Percentiles rank a stretch among this genome's conserved stretches.
Evolutionary conservation across 139 green algal genomes (phyloP).

Genomic region (Raphidocelis subcapitata): DNA sequence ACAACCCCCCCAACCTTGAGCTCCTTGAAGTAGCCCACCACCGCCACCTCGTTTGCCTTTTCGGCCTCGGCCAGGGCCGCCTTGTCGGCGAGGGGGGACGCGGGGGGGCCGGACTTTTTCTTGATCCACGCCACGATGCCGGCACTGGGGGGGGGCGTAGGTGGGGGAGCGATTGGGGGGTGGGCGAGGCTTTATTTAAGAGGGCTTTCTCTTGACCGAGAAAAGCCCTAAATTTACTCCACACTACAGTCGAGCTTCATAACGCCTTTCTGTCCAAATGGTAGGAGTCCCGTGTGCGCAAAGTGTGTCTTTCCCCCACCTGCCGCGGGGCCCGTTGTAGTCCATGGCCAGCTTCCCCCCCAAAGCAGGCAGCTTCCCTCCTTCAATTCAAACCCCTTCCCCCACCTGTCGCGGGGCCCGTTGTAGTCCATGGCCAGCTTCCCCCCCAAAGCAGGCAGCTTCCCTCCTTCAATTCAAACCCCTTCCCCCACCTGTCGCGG

Average conservation of each 20-base stretch:
- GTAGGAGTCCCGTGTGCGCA: too few relatives aligned
- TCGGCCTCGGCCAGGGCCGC: constrained; percentile 53
- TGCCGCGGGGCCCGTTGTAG: constrained; percentile 71
- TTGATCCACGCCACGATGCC: constrained; percentile 83
- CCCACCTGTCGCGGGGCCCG: constrained; percentile 69
- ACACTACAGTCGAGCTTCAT: too few relatives aligned
- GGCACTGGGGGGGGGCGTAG: constrained; percentile 50
- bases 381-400: too few relatives aligned
- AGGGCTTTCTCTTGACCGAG: too few relatives aligned
- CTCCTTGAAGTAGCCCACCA: constrained; percentile 77
- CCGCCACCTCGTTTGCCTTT: constrained; percentile 44
- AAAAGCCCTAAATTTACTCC: too few relatives aligned
- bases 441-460: constrained; percentile 30
- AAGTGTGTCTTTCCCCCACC: too few relatives aligned
- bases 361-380: constrained; percentile 38
- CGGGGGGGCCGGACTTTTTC: constrained; percentile 87
- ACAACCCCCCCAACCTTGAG: constrained; percentile 32
- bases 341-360: constrained; percentile 52
- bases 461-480: too few relatives aligned
- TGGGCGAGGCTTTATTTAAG: neutral
- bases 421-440: constrained; percentile 69
- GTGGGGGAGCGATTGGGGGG: too few relatives aligned
- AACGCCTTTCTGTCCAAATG: too few relatives aligned
- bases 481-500: constrained; percentile 71
- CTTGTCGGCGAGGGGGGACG: constrained; percentile 44